Base-by-base conservation (phyloP, 2,329 filamentous ascomycete genomes). In the Xylariales sp. region DNA sequence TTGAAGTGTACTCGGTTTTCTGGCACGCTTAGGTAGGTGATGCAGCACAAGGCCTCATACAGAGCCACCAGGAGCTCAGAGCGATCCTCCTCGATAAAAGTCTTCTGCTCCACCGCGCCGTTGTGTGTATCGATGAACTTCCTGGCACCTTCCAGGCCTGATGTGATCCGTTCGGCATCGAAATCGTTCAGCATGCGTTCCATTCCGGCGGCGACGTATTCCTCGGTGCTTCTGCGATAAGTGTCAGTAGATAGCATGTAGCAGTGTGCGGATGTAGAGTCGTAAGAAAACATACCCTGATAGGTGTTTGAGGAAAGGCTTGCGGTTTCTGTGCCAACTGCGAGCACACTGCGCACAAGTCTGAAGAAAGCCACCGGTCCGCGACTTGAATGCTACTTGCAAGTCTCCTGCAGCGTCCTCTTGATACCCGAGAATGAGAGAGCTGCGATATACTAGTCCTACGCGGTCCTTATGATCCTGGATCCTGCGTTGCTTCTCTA, bases 21-120 rank as follows among this genome's bases (percentile, higher is more conserved):
- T 1, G 73, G 67, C n/a, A 69, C 51, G 32, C 65, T 73, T 46
- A 96, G 71, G 57, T 94, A 88, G 1, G 84, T 74, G 50, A 89
- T 80, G 60, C 86, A 95, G 60, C 89, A 95, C 38, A 97, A 68
- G 0, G 86, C 84, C 60, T 97, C 91, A 54, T 94, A 95, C 21
- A 97, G 78, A 9, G 88, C 84, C 44, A 93, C 77, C 38, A 94
- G 76, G 5, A 87, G 80, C 20, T 77, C 68, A 2, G 74, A 66
- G 20, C 76, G 64, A 5, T 72, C 59, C 15, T 66, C 64, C 20
- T 65, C 61, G 31, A 64, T 56, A 42, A 71, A 64, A 6, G 59
- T 62, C 39, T 51, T 56, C 32, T 67, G 64, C 49, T 66, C 62
- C n/a, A 65, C 62, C 24, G 58, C 54, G 25, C 63, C 57, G 3